A percentile compares a stretch with the other conserved stretches of the same genome.
Evolutionary conservation across 208 protist species (phyloP).

Genomic region (Acanthamoeba lenticulata): DNA sequence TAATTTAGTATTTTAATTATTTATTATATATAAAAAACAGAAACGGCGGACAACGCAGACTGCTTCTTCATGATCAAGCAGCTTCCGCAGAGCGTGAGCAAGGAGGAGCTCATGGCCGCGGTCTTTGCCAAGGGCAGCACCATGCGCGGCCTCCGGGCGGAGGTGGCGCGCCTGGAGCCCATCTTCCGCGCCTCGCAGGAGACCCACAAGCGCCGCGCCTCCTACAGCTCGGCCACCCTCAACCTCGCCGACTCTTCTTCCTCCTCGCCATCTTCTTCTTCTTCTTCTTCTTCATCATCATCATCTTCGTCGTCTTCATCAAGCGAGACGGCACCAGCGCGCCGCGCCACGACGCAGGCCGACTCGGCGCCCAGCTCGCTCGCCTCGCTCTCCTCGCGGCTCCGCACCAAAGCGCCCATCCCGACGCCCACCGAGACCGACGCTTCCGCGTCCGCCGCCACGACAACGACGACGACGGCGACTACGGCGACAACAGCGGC

Average conservation of each 20-base stretch:
- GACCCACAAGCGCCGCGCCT: neutral
- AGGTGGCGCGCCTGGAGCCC: neutral
- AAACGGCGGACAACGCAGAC: conserved; percentile 32
- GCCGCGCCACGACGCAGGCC: neutral
- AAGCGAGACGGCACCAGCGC: neutral
- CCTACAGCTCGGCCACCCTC: neutral
- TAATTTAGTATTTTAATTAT: neutral
- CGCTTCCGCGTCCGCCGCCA: neutral
- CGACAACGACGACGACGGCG: neutral
- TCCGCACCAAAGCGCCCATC: conserved; percentile 18
- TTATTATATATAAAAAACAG: neutral
- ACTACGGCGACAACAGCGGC: neutral
- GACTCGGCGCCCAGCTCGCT: neutral
- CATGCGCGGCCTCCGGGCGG: neutral
- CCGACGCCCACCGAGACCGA: neutral
- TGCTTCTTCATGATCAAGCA: conserved; percentile 65
- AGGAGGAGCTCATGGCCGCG: conserved; percentile 21
- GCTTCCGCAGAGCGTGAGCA: conserved; percentile 30
- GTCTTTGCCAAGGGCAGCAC: conserved; percentile 8
- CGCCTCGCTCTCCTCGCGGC: neutral
- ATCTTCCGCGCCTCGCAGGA: neutral
- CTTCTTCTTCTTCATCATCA: neutral
- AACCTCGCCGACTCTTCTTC: neutral
- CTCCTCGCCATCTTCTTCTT: neutral
- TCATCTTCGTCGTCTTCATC: neutral